Evolutionary conservation across 495 filamentous ascomycete genomes (phyloP), one percentile per base, ranked within the genome.

Genomic region (Tricharina praecox): DNA sequence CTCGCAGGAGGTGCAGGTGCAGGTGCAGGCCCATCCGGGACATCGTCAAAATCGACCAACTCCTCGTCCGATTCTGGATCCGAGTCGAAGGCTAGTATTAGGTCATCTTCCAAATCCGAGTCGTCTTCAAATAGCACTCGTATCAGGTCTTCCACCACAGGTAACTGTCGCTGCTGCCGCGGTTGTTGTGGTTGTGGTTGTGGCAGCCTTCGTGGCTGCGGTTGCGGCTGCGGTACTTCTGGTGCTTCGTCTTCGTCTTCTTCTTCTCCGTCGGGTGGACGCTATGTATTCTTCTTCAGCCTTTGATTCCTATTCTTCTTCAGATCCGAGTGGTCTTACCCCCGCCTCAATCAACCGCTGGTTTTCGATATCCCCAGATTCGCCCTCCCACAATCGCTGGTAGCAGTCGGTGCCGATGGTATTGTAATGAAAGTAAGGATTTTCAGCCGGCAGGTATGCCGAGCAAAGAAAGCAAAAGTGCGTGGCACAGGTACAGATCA

Each of bases 381-480:
- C 86, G 45, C 93, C 56, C 58, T 94, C 87, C 86, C 85, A 94
- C 1, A 97, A 68, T 3, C 82, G 75, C 70, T 50, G 43, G n/a
- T 76, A 94, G 60, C 90, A 95, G 4, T 56, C 53, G 21, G 67
- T 80, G 0, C 70, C 66, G 32, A 58, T 53, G 1, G 75, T 73
- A 56, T 93, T 95, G 67, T 85, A 97, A 60, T 97, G 90, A 38
- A 67, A 62, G 53, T 95, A 97, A 8, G 90, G 88, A 51, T 95
- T 87, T 15, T 62, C 67, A 2, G 78, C 72, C 16, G 75, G 66
- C n/a, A 97, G 70, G 80, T 85, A 97, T 10, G 75, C 70, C 0
- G 80, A 80, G 62, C 90, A 97, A 4, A 97, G 77, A 57, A 96
- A 97, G 64, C 90, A 97, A 58, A 95, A 97, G 62, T 96, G 90